A percentile compares a stretch with the other conserved stretches of the same genome.
Conservation (phyloP, 176 grass and related monocot genomes). For the Lolium rigidum region DNA sequence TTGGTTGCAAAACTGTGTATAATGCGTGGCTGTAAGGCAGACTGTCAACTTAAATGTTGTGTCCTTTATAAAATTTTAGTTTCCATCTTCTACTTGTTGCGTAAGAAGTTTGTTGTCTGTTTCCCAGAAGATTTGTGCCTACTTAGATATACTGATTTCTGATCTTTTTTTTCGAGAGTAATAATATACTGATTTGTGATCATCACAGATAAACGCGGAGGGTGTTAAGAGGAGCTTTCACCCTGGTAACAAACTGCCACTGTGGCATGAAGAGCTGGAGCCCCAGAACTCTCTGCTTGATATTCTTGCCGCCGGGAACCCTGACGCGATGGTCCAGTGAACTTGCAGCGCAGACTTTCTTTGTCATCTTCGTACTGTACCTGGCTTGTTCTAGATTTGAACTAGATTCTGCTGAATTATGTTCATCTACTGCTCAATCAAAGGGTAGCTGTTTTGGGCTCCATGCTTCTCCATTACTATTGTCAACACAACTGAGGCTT, state of each 20-base stretch:
- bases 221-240: constrained; percentile 84
- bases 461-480: too few species aligned
- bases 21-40: neutral
- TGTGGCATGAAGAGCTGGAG: constrained; percentile 90
- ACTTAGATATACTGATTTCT: neutral
- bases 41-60: neutral
- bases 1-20: neutral
- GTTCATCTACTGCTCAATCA: too few species aligned
- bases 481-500: too few species aligned
- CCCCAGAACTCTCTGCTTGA: constrained; percentile 81
- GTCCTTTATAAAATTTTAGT: neutral
- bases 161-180: too few species aligned
- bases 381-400: constrained; percentile 41
- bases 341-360: constrained; percentile 6
- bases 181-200: constrained; percentile 21
- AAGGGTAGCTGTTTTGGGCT: too few species aligned
- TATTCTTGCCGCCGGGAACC: constrained; percentile 63
- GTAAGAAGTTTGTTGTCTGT: neutral
- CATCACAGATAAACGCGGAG: constrained; percentile 65
- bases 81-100: neutral
- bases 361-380: constrained; percentile 29
- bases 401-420: constrained; percentile 18
- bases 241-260: constrained; percentile 69
- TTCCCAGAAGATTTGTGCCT: neutral
- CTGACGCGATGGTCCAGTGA: constrained; percentile 83